Evolutionary conservation across 176 grass and related monocot genomes (phyloP).

Genomic region (Pharus latifolius): DNA sequence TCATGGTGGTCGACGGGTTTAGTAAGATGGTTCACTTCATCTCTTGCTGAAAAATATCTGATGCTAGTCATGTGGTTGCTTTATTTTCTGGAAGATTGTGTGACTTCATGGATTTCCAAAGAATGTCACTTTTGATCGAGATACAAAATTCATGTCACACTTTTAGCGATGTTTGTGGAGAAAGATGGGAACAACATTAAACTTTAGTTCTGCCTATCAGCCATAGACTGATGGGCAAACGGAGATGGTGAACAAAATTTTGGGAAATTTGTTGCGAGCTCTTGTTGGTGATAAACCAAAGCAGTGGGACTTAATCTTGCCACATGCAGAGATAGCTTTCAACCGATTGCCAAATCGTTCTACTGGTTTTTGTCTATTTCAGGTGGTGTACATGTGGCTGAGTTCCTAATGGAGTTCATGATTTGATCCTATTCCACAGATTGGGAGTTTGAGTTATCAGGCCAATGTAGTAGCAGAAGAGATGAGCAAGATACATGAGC

Average conservation of each 20-base stretch:
- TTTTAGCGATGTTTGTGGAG: not conserved
- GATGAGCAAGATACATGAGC: not conserved
- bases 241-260: not conserved
- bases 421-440: not conserved
- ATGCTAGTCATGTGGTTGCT: not conserved
- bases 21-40: constrained; percentile 12
- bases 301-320: not conserved
- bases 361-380: not conserved
- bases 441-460: not conserved
- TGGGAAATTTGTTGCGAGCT: not conserved
- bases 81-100: not conserved
- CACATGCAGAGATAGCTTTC: not conserved
- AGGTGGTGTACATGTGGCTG: not conserved
- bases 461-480: not conserved
- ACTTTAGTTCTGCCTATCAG: not conserved
- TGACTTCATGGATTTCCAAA: not conserved
- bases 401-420: not conserved
- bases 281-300: constrained; percentile 10
- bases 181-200: not conserved
- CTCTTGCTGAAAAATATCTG: not conserved
- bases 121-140: not conserved
- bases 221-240: not conserved
- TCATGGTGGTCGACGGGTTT: constrained; percentile 15
- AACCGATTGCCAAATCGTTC: not conserved
- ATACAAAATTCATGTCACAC: not conserved